These are phyloP conservation scores for Solanum pennellii DNA, from an alignment of 257 asterid species.

Conservation along the genomic window DNA sequence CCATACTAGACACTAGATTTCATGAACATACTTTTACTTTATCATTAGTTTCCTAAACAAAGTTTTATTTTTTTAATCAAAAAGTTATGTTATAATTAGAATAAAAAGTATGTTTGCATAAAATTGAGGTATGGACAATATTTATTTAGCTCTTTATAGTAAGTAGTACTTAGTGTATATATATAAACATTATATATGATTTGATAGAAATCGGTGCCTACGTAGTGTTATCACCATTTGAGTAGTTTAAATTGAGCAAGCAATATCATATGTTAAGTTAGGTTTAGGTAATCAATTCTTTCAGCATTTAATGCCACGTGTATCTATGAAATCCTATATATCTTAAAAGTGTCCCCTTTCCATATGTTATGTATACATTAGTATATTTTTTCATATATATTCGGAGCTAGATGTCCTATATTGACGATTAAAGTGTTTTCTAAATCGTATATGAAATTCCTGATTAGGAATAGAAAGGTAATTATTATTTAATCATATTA, in stretches of 20 bases:
- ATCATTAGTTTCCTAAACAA: not conserved
- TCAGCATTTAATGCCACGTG: not conserved
- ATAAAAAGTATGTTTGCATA: not conserved
- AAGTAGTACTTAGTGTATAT: not conserved
- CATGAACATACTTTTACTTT: not conserved
- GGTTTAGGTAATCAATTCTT: slow-evolving; percentile 4
- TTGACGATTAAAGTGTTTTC: no score
- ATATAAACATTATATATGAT: not conserved
- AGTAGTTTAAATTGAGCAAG: slow-evolving; percentile 7
- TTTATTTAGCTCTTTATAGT: not conserved
- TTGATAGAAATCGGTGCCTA: not conserved
- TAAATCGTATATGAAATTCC: no score
- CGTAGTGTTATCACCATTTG: not conserved
- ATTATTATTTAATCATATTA: no score
- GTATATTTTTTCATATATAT: no score
- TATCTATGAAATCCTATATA: not conserved
- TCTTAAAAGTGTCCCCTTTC: not conserved
- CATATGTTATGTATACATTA: not conserved
- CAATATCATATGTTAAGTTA: slow-evolving; percentile 1
- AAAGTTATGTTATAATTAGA: not conserved
- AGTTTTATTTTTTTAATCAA: not conserved
- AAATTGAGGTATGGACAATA: not conserved
- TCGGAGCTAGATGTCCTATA: no score
- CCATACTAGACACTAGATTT: not conserved
- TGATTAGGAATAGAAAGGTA: no score